A percentile compares a stretch with the other conserved stretches of the same genome.
These are phyloP conservation scores for Solanum acaule DNA, from an alignment of 257 asterid species.

Conservation along the genomic window DNA sequence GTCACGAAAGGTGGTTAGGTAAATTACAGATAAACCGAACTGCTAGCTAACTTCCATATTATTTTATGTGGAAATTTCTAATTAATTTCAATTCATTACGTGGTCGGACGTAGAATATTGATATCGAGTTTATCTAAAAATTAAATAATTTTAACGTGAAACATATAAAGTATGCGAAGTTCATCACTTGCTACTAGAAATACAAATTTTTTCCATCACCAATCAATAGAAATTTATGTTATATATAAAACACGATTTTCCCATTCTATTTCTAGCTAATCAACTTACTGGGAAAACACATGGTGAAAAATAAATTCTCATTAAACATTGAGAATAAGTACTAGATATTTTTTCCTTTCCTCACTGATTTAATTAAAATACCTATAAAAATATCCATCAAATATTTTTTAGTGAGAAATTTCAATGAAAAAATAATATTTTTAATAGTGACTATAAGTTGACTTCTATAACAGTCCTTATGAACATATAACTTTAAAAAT, in stretches of 20 bases:
- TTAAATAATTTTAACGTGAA: not conserved
- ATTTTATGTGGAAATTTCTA: not conserved
- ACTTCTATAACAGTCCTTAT: not conserved
- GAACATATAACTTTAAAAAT: not conserved
- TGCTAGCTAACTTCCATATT: not conserved
- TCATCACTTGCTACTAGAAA: no score
- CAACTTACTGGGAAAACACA: not conserved
- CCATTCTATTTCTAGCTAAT: not conserved
- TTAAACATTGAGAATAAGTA: not conserved
- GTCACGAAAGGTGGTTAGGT: not conserved
- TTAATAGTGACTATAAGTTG: not conserved
- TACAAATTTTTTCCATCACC: accelerated
- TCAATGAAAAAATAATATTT: no score
- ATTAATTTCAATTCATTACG: not conserved
- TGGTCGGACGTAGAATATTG: not conserved
- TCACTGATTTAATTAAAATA: not conserved
- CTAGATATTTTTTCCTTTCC: not conserved
- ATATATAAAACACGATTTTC: not conserved
- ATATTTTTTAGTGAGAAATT: no score
- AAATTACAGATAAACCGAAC: not conserved
- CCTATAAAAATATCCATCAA: no score
- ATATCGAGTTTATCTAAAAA: not conserved
- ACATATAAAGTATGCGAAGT: not conserved
- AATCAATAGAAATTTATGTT: not conserved
- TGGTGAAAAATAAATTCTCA: not conserved